Percentiles rank a stretch among this genome's conserved stretches.
Evolutionary conservation across 2,329 filamentous ascomycete genomes (phyloP).

Genomic region (Cladosporium velox): DNA sequence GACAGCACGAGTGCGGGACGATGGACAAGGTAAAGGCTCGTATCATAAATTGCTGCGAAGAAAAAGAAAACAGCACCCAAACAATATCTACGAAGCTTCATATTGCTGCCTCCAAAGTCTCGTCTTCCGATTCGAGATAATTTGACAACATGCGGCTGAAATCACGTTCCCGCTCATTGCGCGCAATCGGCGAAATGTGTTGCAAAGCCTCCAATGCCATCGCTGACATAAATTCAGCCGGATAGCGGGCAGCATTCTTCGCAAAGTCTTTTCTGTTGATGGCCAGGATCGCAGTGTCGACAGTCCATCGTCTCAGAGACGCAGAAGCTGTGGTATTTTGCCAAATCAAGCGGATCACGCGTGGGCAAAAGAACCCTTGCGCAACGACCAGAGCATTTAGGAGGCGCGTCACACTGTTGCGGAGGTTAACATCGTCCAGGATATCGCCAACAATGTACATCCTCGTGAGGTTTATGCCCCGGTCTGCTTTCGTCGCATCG

Average conservation of each 20-base stretch:
- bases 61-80: background rate
- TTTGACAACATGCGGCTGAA: background rate
- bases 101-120: background rate
- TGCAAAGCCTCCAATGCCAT: background rate
- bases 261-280: background rate
- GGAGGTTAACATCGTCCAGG: background rate
- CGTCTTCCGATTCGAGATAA: background rate
- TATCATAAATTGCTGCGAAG: background rate
- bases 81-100: background rate
- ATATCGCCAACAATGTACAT: background rate
- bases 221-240: background rate
- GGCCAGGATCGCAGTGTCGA: background rate
- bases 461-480: background rate
- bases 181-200: background rate
- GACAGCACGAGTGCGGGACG: background rate
- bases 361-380: background rate
- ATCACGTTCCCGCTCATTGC: background rate
- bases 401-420: background rate
- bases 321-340: background rate
- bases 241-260: background rate
- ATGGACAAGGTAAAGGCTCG: background rate
- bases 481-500: background rate
- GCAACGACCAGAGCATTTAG: background rate
- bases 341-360: background rate
- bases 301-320: background rate